Conservation (phyloP, 164 flowering plant species). For the Liquidambar formosana region DNA sequence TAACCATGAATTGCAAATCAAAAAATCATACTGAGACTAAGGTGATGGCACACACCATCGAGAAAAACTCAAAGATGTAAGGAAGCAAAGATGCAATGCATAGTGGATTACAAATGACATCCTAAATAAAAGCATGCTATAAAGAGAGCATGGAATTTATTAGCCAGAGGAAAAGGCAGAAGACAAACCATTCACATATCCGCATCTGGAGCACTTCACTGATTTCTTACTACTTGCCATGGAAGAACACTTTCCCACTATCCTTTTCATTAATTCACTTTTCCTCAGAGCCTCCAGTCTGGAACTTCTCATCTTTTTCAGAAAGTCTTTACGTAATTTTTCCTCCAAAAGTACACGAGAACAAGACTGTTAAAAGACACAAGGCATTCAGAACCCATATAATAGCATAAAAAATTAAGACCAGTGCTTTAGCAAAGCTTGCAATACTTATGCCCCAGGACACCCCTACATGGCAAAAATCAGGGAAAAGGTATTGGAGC, state of each 20-base stretch:
- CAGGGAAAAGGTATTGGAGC: neutral
- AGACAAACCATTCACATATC: conserved; percentile 71
- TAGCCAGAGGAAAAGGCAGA: conserved; percentile 1
- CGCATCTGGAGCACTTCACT: conserved; percentile 59
- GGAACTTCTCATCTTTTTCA: conserved; percentile 75
- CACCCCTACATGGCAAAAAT: neutral
- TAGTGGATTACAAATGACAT: neutral
- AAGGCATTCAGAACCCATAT: conserved; percentile 5
- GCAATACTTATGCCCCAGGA: neutral
- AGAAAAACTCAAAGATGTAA: too few species aligned
- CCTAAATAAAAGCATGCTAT: neutral
- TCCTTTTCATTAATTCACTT: conserved; percentile 45
- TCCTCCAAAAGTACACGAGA: conserved; percentile 76
- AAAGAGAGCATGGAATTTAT: neutral
- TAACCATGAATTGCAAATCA: too few species aligned
- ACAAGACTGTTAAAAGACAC: conserved; percentile 54
- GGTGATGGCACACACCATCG: too few species aligned
- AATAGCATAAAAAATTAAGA: neutral
- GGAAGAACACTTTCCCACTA: conserved; percentile 51
- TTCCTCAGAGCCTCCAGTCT: conserved; percentile 62
- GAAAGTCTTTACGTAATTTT: conserved; percentile 34
- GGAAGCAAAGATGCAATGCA: too few species aligned
- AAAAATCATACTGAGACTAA: too few species aligned
- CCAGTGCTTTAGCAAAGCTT: neutral
- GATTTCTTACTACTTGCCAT: conserved; percentile 42